Conservation (phyloP, 306 rosid genomes). For the Ormosia emarginata region DNA sequence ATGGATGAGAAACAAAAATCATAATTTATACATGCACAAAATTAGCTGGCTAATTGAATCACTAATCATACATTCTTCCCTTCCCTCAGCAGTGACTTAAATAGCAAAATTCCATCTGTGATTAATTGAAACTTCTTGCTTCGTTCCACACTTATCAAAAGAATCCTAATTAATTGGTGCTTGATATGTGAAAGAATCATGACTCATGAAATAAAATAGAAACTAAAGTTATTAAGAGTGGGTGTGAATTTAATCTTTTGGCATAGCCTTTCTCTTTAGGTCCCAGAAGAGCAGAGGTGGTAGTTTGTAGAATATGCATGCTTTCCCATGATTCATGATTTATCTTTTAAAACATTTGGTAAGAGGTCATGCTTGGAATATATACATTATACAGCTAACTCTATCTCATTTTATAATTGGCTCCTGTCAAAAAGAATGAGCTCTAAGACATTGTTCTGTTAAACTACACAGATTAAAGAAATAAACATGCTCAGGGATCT, state of each 20-base stretch:
- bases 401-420: slow-evolving; percentile 10
- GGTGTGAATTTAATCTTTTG: slow-evolving; percentile 16
- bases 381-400: background rate
- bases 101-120: background rate
- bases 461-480: slow-evolving; percentile 20
- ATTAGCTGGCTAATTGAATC: slow-evolving; percentile 29
- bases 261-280: slow-evolving; percentile 18
- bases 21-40: background rate
- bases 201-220: slow-evolving; percentile 9
- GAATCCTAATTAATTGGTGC: slow-evolving; percentile 12
- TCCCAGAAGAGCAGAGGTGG: background rate
- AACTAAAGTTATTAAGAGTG: slow-evolving; percentile 20
- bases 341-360: slow-evolving; percentile 3
- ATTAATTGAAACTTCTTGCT: slow-evolving; percentile 4
- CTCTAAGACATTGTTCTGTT: background rate
- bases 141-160: slow-evolving; percentile 14
- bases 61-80: background rate
- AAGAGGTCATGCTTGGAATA: slow-evolving; percentile 22
- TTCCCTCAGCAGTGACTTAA: background rate
- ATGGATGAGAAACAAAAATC: background rate
- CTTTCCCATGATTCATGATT: slow-evolving; percentile 23
- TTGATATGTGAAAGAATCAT: slow-evolving; percentile 31
- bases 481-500: slow-evolving; percentile 40
- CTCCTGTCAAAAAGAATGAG: background rate
- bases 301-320: slow-evolving; percentile 23